Evolutionary conservation across 164 flowering plant genomes (phyloP).

Genomic region (Annona squamosa): DNA sequence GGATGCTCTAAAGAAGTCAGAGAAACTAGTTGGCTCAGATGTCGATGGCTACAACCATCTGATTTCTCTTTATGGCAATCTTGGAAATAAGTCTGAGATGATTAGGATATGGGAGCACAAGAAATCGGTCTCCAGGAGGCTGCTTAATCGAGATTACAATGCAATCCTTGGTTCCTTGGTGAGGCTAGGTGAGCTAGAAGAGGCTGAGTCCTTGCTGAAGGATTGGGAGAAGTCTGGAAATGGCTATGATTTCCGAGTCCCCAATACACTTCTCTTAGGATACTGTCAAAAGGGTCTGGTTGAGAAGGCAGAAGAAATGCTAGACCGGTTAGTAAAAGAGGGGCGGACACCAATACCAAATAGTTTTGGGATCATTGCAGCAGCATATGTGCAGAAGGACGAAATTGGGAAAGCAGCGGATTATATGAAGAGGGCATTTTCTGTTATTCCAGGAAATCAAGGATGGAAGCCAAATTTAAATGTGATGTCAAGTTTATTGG

Average conservation of each 20-base stretch:
- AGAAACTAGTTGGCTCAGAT: conserved; percentile 5
- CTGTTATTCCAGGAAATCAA: conserved; percentile 12
- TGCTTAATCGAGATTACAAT: conserved; percentile 24
- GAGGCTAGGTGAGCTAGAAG: conserved; percentile 41
- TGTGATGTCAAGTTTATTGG: conserved; percentile 21
- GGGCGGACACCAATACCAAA: conserved; percentile 22
- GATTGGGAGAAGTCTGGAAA: conserved; percentile 34
- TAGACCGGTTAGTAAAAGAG: conserved; percentile 18
- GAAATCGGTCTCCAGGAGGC: conserved; percentile 16
- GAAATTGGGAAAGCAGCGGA: conserved; percentile 36
- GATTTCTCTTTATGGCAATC: conserved; percentile 27
- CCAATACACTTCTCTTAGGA: conserved; percentile 28
- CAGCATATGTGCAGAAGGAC: conserved; percentile 19
- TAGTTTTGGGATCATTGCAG: conserved; percentile 33
- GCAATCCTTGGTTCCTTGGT: conserved; percentile 31
- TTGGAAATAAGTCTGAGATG: conserved; percentile 33
- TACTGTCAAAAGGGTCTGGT: conserved; percentile 33
- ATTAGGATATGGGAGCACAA: conserved; percentile 28
- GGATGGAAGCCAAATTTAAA: conserved; percentile 19
- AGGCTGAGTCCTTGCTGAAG: conserved; percentile 29
- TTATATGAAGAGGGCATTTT: conserved; percentile 32
- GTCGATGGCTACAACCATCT: conserved; percentile 12
- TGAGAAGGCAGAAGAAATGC: conserved; percentile 36
- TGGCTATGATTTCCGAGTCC: conserved; percentile 28
- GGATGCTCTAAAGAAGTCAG: conserved; percentile 21